These are phyloP conservation scores for Sphaerostilbella broomeana DNA, from an alignment of 2,329 filamentous ascomycete genomes.

Conservation along the genomic window DNA sequence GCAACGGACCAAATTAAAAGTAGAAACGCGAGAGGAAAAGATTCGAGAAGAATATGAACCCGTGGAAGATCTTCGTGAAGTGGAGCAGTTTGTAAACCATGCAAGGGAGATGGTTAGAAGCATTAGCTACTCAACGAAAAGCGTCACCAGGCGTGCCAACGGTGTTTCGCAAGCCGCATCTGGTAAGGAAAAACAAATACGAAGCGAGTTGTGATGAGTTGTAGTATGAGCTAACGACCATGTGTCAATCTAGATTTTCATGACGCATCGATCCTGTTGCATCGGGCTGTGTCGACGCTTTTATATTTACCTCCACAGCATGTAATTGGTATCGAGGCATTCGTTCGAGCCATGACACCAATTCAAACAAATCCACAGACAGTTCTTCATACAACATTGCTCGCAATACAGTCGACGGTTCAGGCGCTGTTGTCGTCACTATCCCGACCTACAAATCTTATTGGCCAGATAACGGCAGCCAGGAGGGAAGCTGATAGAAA, in stretches of 20 bases:
- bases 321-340: conserved; percentile 63
- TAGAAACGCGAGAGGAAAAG: conserved; percentile 72
- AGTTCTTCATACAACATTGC: conserved; percentile 67
- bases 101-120: conserved; percentile 83
- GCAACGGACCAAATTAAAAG: conserved; percentile 80
- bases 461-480: conserved; percentile 66
- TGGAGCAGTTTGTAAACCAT: conserved; percentile 87
- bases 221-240: too few relatives aligned
- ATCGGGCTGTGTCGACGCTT: conserved; percentile 47
- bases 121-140: conserved; percentile 76
- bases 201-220: too few relatives aligned
- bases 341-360: conserved; percentile 58
- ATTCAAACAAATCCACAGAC: conserved; percentile 67
- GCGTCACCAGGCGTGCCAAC: conserved; percentile 73
- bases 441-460: conserved; percentile 69
- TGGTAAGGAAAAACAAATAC: conserved; percentile 37
- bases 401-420: conserved; percentile 77
- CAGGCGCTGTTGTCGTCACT: conserved; percentile 74
- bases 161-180: conserved; percentile 58
- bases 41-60: conserved; percentile 86
- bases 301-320: conserved; percentile 64
- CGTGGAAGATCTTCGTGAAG: conserved; percentile 74
- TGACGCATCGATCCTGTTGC: conserved; percentile 54
- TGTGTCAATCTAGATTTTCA: conserved; percentile 60
- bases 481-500: conserved; percentile 74